Conservation (phyloP, 78 protist genomes). For the Capsaspora owczarzaki region DNA sequence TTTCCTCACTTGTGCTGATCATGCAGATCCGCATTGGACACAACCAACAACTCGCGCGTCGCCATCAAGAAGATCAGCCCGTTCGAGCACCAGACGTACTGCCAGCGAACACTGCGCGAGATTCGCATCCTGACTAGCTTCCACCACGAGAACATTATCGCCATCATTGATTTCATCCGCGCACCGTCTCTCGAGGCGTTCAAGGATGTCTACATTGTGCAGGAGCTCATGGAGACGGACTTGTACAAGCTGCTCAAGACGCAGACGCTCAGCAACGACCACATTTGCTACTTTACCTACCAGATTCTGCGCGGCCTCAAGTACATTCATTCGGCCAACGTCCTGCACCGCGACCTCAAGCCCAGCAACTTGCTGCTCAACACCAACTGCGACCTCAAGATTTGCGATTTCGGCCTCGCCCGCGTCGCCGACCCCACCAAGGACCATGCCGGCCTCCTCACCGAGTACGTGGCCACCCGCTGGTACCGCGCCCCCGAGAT, state of each 20-base stretch:
- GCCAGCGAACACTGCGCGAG: constrained; percentile 90
- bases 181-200: constrained; percentile 12
- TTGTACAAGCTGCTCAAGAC: constrained; percentile 80
- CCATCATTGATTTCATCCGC: constrained; percentile 2
- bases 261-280: constrained; percentile 89
- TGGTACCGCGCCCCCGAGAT: constrained; percentile 96
- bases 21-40: constrained; percentile 13
- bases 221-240: constrained; percentile 95
- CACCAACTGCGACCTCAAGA: constrained; percentile 84
- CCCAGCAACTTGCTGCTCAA: constrained; percentile 92
- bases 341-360: constrained; percentile 79
- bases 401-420: constrained; percentile 64
- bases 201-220: constrained; percentile 75
- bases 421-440: constrained; percentile 45
- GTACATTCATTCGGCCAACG: constrained; percentile 89
- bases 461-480: constrained; percentile 89
- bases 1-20: not conserved
- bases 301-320: constrained; percentile 86
- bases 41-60: not conserved
- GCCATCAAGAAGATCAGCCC: constrained; percentile 29
- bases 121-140: constrained; percentile 60
- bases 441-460: constrained; percentile 29
- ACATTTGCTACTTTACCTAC: constrained; percentile 87
- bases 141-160: constrained; percentile 61
- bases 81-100: constrained; percentile 76